Percentiles rank a stretch among this genome's conserved stretches.
Conservation (phyloP, 176 grass and related monocot genomes). For the Aegilops sharonensis region DNA sequence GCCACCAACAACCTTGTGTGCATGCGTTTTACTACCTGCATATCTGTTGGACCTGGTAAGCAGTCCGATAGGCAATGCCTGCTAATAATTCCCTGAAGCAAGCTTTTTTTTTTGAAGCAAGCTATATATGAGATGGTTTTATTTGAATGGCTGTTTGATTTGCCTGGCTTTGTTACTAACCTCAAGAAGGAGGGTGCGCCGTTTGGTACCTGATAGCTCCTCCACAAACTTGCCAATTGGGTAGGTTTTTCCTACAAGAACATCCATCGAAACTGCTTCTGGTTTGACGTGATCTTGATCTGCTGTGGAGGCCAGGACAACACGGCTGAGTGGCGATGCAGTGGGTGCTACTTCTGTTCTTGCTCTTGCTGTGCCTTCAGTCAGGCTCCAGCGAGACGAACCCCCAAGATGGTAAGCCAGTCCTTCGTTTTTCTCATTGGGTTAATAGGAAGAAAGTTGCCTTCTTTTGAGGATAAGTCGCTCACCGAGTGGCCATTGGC, state of each 20-base stretch:
- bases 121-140: constrained; percentile 23
- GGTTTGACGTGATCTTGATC: neutral
- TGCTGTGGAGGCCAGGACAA: neutral
- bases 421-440: neutral
- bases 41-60: constrained; percentile 33
- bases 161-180: constrained; percentile 20
- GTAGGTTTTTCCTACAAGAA: constrained; percentile 16
- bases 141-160: constrained; percentile 13
- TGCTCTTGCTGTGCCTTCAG: constrained; percentile 38
- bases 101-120: neutral
- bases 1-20: neutral
- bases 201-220: constrained; percentile 26
- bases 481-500: neutral
- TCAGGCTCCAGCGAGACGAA: constrained; percentile 48
- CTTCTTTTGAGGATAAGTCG: neutral
- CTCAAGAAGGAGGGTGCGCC: neutral
- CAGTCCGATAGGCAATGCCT: neutral
- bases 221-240: constrained; percentile 8
- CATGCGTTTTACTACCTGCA: neutral
- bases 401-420: constrained; percentile 74
- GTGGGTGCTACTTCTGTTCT: constrained; percentile 49
- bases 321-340: constrained; percentile 16
- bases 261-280: neutral
- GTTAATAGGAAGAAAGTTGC: constrained; percentile 7
- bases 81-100: constrained; percentile 3